These are phyloP conservation scores for Nannochloropsis salina DNA, from an alignment of 108 stramenopile species.

Conservation along the genomic window DNA sequence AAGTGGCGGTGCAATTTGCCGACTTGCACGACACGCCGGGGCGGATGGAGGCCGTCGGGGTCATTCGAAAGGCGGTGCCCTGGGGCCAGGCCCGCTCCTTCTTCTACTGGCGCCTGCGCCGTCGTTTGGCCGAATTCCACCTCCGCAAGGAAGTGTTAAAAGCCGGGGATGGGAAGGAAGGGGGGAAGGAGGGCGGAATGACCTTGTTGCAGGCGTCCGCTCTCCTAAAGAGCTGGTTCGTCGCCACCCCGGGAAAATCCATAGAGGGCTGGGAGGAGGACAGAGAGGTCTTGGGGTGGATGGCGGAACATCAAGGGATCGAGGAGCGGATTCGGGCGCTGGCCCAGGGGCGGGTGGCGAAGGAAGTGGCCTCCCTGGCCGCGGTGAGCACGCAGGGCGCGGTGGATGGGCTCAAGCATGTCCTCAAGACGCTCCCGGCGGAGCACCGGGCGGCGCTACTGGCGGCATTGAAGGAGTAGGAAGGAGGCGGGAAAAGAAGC, in stretches of 20 bases:
- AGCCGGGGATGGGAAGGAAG: background rate
- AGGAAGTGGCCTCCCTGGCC: background rate
- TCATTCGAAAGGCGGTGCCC: conserved; percentile 80
- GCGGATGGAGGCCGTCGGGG: conserved; percentile 96
- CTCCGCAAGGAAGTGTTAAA: conserved; percentile 66
- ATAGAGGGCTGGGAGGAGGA: conserved; percentile 40
- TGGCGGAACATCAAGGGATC: conserved; percentile 21
- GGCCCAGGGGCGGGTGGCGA: background rate
- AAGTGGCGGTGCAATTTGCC: conserved; percentile 95
- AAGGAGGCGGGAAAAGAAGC: background rate
- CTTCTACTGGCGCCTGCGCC: conserved; percentile 94
- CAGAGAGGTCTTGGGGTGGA: conserved; percentile 42
- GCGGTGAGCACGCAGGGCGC: background rate
- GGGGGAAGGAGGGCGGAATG: conserved; percentile 29
- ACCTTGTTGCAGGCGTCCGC: conserved; percentile 24
- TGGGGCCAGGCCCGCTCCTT: conserved; percentile 78
- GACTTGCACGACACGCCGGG: conserved; percentile 99
- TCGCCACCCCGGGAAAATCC: background rate
- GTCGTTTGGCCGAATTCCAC: conserved; percentile 94
- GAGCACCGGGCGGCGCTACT: conserved; percentile 1
- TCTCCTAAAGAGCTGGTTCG: conserved; percentile 38
- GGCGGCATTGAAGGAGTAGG: background rate
- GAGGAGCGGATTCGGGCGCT: background rate
- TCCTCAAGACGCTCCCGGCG: background rate
- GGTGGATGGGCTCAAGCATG: background rate